phyloP scores from a whole-genome alignment of 23 red algal genomes.

The Gracilaria gracilis region DNA sequence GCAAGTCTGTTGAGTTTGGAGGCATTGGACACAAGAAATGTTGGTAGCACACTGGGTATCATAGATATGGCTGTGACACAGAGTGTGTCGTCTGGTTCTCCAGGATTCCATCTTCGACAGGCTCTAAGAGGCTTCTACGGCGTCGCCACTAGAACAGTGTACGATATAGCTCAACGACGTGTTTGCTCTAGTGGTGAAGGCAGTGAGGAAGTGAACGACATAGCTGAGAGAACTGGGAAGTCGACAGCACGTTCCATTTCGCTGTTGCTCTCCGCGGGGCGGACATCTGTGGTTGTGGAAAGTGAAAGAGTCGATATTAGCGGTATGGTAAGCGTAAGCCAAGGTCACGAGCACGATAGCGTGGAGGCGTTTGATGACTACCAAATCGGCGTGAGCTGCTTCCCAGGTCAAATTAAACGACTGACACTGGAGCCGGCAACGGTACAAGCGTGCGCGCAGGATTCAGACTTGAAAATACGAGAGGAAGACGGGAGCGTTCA shows the following conservation, averaged over 20 bases:
- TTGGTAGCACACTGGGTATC: neutral
- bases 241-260: neutral
- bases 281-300: conserved; percentile 15
- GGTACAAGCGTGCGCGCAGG: neutral
- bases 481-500: neutral
- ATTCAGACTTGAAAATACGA: neutral
- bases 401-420: conserved; percentile 6
- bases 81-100: neutral
- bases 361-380: conserved; percentile 39
- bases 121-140: neutral
- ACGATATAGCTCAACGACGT: neutral
- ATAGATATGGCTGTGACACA: neutral
- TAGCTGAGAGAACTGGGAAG: neutral
- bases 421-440: conserved; percentile 25
- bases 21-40: neutral
- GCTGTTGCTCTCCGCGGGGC: conserved; percentile 29
- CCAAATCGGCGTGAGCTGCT: conserved; percentile 39
- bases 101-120: conserved; percentile 9
- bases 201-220: neutral
- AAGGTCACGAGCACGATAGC: neutral
- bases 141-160: neutral
- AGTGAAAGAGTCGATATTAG: neutral
- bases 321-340: neutral
- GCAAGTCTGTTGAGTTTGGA: neutral
- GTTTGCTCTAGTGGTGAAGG: neutral